Percentiles rank a stretch among this genome's conserved stretches.
These are phyloP conservation scores for Penicillium sp. DNA, from an alignment of 2,329 filamentous ascomycete species.

Conservation along the genomic window DNA sequence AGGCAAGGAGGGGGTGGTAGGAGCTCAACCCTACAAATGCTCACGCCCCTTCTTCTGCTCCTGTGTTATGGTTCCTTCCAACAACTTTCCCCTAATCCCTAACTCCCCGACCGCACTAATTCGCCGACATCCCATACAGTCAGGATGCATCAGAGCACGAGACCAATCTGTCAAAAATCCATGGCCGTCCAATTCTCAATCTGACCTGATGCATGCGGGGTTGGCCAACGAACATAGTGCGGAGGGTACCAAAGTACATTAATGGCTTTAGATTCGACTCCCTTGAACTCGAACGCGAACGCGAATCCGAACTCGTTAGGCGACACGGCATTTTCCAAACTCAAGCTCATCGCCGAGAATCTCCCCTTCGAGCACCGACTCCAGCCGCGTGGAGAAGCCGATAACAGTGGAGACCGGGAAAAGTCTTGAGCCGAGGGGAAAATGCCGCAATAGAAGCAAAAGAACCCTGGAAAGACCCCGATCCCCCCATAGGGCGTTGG, in stretches of 20 bases:
- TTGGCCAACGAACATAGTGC: not conserved
- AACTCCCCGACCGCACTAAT: not conserved
- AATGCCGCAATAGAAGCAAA: conserved; percentile 10
- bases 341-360: not conserved
- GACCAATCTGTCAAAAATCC: not conserved
- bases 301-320: no score
- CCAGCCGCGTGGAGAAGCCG: not conserved
- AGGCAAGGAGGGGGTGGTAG: no score
- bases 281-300: no score
- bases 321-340: no score
- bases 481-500: conserved; percentile 1
- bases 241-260: not conserved
- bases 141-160: not conserved
- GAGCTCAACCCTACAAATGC: not conserved
- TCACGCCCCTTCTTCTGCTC: not conserved
- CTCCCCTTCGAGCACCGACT: not conserved
- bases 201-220: not conserved
- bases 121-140: not conserved
- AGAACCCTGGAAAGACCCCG: not conserved
- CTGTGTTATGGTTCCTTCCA: not conserved
- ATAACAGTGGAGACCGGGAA: conserved; percentile 11
- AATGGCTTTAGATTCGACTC: not conserved
- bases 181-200: not conserved
- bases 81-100: not conserved
- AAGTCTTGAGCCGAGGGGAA: conserved; percentile 6